Percentiles rank a stretch among this genome's conserved stretches.
These are phyloP conservation scores for Yamadazyma sp. DNA, from an alignment of 805 yeast species.

Conservation along the genomic window DNA sequence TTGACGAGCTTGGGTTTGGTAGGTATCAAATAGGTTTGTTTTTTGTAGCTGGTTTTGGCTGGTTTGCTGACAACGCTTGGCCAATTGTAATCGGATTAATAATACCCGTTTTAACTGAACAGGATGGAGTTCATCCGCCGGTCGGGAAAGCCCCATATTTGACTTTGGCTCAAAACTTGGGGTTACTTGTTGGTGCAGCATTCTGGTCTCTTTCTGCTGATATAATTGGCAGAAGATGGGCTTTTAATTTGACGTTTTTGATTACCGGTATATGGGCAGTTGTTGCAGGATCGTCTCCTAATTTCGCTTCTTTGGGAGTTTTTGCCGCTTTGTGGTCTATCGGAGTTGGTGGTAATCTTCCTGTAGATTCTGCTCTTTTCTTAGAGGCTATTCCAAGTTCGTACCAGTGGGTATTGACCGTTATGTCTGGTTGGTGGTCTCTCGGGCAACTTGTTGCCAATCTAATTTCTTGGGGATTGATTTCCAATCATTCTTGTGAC, in stretches of 20 bases:
- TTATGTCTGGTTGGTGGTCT: conserved; percentile 59
- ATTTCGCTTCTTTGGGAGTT: conserved; percentile 28
- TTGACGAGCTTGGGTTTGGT: conserved; percentile 42
- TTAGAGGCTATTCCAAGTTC: conserved; percentile 28
- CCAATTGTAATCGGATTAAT: conserved; percentile 38
- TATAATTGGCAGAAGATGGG: conserved; percentile 31
- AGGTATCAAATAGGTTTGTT: conserved; percentile 50
- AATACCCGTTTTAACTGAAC: conserved; percentile 29
- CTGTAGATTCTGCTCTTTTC: conserved; percentile 32
- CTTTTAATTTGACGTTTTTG: conserved; percentile 30
- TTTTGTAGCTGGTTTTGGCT: conserved; percentile 58
- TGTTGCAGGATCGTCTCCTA: conserved; percentile 30
- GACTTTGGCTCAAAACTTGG: conserved; percentile 47
- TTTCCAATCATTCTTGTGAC: conserved; percentile 49
- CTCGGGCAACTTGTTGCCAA: conserved; percentile 57
- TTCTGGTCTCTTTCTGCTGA: conserved; percentile 33
- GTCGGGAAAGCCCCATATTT: conserved; percentile 32
- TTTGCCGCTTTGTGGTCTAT: conserved; percentile 28
- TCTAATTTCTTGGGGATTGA: conserved; percentile 55
- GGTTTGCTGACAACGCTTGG: conserved; percentile 48
- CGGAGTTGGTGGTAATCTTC: conserved; percentile 34
- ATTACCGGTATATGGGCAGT: conserved; percentile 27
- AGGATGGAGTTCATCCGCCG: conserved; percentile 38
- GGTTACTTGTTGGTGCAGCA: conserved; percentile 28
- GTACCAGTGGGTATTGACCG: conserved; percentile 29